Conservation (phyloP, 2,329 filamentous ascomycete genomes). For the Botrytis fabae region DNA sequence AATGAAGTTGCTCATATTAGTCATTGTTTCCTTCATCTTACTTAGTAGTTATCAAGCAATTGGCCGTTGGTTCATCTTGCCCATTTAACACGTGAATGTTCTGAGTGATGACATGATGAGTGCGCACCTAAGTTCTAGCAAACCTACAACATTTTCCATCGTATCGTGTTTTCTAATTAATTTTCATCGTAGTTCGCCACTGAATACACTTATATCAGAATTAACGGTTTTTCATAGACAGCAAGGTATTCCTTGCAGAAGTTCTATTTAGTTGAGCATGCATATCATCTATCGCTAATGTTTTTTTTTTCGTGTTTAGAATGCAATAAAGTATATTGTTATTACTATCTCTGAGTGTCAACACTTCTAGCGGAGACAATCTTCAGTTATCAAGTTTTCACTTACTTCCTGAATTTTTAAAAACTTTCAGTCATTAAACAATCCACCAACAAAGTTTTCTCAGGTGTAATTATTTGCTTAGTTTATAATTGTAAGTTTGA, state of each 20-base stretch:
- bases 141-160: background rate
- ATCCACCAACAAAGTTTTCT: too few relatives aligned
- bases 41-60: background rate
- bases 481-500: too few relatives aligned
- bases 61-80: background rate
- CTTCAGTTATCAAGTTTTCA: too few relatives aligned
- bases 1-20: background rate
- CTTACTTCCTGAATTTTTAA: too few relatives aligned
- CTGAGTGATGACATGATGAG: background rate
- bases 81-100: background rate
- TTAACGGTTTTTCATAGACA: too few relatives aligned
- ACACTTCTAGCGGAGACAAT: too few relatives aligned
- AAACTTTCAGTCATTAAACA: too few relatives aligned
- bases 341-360: background rate
- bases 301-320: too few relatives aligned
- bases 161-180: accelerated
- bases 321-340: background rate
- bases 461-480: too few relatives aligned
- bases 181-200: accelerated
- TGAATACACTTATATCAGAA: background rate
- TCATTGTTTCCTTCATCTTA: background rate
- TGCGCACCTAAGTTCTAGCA: background rate
- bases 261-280: background rate
- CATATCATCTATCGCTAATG: background rate
- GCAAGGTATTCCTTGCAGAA: background rate